Evolutionary conservation across 2,329 filamentous ascomycete genomes (phyloP), one percentile per base, ranked within the genome.

Genomic region (Ascochyta rabiei): DNA sequence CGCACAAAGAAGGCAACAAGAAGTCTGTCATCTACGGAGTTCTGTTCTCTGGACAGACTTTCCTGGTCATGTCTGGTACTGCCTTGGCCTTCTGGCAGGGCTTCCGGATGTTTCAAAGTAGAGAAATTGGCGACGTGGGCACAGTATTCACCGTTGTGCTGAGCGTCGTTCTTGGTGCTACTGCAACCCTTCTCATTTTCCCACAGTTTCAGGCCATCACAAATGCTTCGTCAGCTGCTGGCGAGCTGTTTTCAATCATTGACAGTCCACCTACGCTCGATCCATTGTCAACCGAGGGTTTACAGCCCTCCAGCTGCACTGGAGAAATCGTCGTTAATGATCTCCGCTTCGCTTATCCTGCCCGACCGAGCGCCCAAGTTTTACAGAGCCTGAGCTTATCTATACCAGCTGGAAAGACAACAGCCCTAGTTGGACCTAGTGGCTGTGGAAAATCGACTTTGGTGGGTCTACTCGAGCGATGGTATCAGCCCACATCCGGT

Each of bases 321-420:
- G 93, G 89, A 34, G 93, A 93, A 2, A 85, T 99, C 60, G 92
- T 97, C 70, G 96, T 99, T 81, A 86, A 89, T 15, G 89, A 96
- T 62, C 92, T 98, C 2, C 90, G 95, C 74, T 98, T 97, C 83
- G 85, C 91, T 40, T 99, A 98, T 71, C 92, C 93, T 0, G 95
- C 91, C 0, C 86, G 93, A 1, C 89, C 91, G 0, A 90, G 96
- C 62, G 91, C 93, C 10, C 45, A 55, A 10, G 75, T 76, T 7
- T 67, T 78, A 10, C 71, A 68, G 34, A 75, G 79, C 55, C 78
- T 85, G 48, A 83, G 81, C 39, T 38, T 76, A 10, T 62, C 74
- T 42, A 64, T 76, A 24, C 57, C 56, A 26, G 86, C 85, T 63
- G 88, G 88, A 4, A 86, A 89, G 67, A 90, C 89, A 65, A 86